Conservation (phyloP, 805 yeast genomes). For the Zygosaccharomyces rouxii region DNA sequence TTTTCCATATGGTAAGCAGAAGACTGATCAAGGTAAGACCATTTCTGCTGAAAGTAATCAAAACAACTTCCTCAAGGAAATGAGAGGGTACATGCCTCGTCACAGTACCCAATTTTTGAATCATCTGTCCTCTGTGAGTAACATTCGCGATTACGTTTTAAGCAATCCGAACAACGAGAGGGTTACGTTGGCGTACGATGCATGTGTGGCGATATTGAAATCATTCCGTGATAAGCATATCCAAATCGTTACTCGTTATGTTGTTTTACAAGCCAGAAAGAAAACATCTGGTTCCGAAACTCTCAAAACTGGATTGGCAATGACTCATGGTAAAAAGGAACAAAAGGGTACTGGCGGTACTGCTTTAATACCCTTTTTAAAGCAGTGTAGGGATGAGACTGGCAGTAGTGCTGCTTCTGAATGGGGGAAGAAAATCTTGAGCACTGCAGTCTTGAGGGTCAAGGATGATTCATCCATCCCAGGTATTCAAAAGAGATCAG, state of each 20-base stretch:
- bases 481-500: constrained; percentile 14
- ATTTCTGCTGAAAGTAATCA: constrained; percentile 31
- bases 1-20: constrained; percentile 64
- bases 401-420: constrained; percentile 89
- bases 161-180: constrained; percentile 45
- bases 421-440: constrained; percentile 78
- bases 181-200: constrained; percentile 72
- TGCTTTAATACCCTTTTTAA: constrained; percentile 80
- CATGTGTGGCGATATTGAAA: constrained; percentile 83
- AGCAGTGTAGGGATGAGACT: constrained; percentile 94
- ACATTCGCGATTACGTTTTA: constrained; percentile 61
- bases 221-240: constrained; percentile 89
- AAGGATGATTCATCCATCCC: constrained; percentile 20
- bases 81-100: constrained; percentile 89
- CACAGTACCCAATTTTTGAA: constrained; percentile 71
- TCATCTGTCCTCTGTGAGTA: constrained; percentile 53
- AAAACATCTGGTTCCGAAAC: constrained; percentile 52
- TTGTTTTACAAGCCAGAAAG: constrained; percentile 71
- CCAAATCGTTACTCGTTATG: constrained; percentile 84
- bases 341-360: constrained; percentile 94
- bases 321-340: constrained; percentile 46
- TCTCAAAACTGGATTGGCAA: constrained; percentile 57
- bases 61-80: constrained; percentile 65
- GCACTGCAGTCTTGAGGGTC: constrained; percentile 43
- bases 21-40: constrained; percentile 23